Conservation (phyloP, 2,329 filamentous ascomycete genomes). For the Talaromyces sp. region DNA sequence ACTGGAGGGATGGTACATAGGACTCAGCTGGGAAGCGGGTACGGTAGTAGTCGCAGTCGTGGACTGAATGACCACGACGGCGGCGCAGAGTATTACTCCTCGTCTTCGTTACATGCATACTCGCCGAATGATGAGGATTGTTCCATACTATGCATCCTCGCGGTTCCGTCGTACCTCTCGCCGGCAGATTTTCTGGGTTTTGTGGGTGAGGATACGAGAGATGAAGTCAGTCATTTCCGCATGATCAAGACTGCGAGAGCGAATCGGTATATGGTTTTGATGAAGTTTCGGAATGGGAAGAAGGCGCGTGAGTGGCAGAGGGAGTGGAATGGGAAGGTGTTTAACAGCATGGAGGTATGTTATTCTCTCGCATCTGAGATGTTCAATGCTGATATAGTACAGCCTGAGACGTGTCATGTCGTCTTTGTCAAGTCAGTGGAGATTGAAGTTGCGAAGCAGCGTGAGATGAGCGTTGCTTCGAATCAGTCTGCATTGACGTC, state of each 20-base stretch:
- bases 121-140: slow-evolving; percentile 57
- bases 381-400: slow-evolving; percentile 3
- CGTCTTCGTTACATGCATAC: not conserved
- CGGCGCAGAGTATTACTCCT: slow-evolving; percentile 18
- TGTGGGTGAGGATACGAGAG: slow-evolving; percentile 80
- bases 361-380: slow-evolving; percentile 7
- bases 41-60: slow-evolving; percentile 17
- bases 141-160: slow-evolving; percentile 87
- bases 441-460: slow-evolving; percentile 62
- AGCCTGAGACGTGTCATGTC: slow-evolving; percentile 92
- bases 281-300: slow-evolving; percentile 81
- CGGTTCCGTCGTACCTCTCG: slow-evolving; percentile 90
- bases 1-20: slow-evolving; percentile 7
- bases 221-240: slow-evolving; percentile 86
- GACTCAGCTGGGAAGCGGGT: slow-evolving; percentile 4
- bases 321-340: slow-evolving; percentile 89
- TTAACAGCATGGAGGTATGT: slow-evolving; percentile 83
- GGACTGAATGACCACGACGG: slow-evolving; percentile 11
- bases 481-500: slow-evolving; percentile 24
- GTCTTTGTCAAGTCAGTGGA: slow-evolving; percentile 92
- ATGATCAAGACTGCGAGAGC: slow-evolving; percentile 87
- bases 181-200: slow-evolving; percentile 89
- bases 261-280: slow-evolving; percentile 90
- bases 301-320: slow-evolving; percentile 76
- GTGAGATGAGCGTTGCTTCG: slow-evolving; percentile 12